Evolutionary conservation across 148 eudicot species (phyloP), one percentile per base, ranked within the genome.

Genomic region (Persicaria tinctoria): DNA sequence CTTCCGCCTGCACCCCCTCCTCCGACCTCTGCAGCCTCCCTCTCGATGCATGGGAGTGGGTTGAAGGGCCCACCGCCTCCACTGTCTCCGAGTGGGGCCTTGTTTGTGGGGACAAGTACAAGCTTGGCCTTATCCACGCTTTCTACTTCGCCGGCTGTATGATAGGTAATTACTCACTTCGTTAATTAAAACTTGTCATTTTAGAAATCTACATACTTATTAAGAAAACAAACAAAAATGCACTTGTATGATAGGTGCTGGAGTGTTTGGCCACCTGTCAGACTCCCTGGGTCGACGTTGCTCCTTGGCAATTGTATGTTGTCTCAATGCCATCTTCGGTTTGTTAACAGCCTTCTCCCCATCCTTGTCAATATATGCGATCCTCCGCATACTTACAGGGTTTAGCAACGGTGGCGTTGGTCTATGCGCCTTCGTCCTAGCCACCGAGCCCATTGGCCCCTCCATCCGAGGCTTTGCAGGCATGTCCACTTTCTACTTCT

Each of bases 401-500:
- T 77, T 92, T 54, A 83, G 93, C 77, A 89, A 85, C 0, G 97
- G 97, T 1, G 97, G 96, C 0, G 97, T 90, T 1, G 97, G 97
- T 76, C 84, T 92, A n/a, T 92, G 96, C 45, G 85, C 91, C 6
- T 92, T 92, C 54, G 97, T 92, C 62, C 85, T 92, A 0, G 88
- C 96, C 75, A 90, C 96, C 2, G 97, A 92, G 76, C 93, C 97
- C 13, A 64, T 90, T 2, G 97, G 97, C 0, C 96, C 89, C 4
- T 5, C 86, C 12, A 87, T 82, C 60, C 96, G 97, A 1, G 97
- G 97, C 12, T 68, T 79, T 0, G 96, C 96, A 0, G 97, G 96
- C 41, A 92, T 92, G 97, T 92, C 93, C 57, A 90, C 97, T 18
- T 92, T 90, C 83, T 92, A 92, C 84, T 92, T 92, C 86, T 92